Percentiles rank a stretch among this genome's conserved stretches.
Conservation (phyloP, 305 asterid species). For the Solanum aculeatissimum region DNA sequence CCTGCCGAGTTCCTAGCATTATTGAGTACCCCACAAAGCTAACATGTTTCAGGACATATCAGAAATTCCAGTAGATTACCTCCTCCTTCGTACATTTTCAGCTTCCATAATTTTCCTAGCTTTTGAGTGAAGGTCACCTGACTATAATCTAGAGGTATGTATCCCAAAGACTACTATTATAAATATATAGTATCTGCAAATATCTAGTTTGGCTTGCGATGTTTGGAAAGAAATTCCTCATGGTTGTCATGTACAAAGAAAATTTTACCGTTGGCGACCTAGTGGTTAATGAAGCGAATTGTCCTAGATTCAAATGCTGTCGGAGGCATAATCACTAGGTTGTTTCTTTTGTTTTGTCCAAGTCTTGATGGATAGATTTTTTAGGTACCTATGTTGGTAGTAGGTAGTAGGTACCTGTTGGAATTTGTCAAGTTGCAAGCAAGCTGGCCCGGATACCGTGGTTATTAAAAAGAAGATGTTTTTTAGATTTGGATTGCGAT, state of each 20-base stretch:
- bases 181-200: not conserved
- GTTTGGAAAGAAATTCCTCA: not conserved
- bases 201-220: not conserved
- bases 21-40: conserved; percentile 14
- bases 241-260: not conserved
- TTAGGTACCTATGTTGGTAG: not conserved
- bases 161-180: not conserved
- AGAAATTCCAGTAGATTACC: not conserved
- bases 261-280: not conserved
- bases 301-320: not conserved
- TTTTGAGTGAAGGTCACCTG: conserved; percentile 3
- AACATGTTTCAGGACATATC: conserved; percentile 3
- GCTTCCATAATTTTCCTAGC: not conserved
- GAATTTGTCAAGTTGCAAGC: not conserved
- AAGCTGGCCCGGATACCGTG: not conserved
- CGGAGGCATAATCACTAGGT: not conserved
- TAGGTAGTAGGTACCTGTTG: not conserved
- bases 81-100: conserved; percentile 1
- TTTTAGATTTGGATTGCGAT: not conserved
- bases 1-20: conserved; percentile 28
- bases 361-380: not conserved
- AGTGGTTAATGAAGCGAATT: not conserved
- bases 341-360: not conserved
- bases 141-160: conserved; percentile 1
- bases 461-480: not conserved